These are phyloP conservation scores for Fragaria nilgerrensis DNA, from an alignment of 306 rosid species.

Conservation along the genomic window DNA sequence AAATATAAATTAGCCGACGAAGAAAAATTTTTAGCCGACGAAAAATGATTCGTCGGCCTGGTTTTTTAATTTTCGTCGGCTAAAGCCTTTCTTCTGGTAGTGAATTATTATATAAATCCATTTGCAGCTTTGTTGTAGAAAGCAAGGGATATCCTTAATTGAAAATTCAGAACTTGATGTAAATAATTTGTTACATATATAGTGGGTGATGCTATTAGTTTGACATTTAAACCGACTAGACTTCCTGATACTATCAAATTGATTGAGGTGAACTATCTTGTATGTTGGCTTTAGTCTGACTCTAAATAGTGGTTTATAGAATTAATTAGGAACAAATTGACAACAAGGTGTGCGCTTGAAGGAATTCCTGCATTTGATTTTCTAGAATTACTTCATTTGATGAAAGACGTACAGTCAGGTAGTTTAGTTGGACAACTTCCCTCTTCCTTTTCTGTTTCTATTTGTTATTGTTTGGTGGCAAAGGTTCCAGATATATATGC, in stretches of 20 bases:
- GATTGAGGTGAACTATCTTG: not conserved
- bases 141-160: not conserved
- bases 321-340: not conserved
- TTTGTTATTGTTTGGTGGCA: not conserved
- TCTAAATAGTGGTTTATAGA: not conserved
- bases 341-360: not conserved
- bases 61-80: no score
- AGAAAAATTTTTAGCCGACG: no score
- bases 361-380: not conserved
- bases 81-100: no score
- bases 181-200: not conserved
- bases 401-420: conserved; percentile 47
- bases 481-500: not conserved
- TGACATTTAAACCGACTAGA: not conserved
- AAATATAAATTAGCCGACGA: no score
- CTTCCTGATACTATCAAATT: not conserved
- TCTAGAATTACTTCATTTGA: conserved; percentile 21
- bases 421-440: conserved; percentile 22
- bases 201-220: no score
- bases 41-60: no score
- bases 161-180: not conserved
- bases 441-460: not conserved
- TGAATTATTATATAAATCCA: no score
- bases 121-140: not conserved
- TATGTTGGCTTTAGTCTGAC: not conserved